A percentile compares a stretch with the other conserved stretches of the same genome.
These are phyloP conservation scores for Lomentospora prolificans DNA, from an alignment of 2,329 filamentous ascomycete species.

Conservation along the genomic window DNA sequence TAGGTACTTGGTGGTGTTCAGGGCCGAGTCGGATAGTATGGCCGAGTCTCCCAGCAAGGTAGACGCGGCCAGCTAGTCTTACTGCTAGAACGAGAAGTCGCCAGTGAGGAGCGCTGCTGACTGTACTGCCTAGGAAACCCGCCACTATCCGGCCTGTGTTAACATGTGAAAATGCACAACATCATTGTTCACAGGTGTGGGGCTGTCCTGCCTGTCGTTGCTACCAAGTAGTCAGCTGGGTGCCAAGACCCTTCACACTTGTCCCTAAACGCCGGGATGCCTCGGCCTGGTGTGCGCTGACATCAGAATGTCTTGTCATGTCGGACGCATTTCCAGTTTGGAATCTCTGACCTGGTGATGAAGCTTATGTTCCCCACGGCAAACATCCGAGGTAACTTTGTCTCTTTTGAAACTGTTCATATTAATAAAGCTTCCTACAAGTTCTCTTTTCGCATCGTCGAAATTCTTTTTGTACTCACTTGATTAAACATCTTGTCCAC, in stretches of 20 bases:
- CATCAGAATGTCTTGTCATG: neutral
- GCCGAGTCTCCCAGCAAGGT: too few relatives aligned
- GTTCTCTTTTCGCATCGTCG: neutral
- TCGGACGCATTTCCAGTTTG: neutral
- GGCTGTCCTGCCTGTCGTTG: neutral
- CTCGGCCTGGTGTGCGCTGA: neutral
- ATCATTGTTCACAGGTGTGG: neutral
- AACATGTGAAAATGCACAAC: neutral
- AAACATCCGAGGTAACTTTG: slow-evolving; percentile 8
- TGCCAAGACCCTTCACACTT: neutral
- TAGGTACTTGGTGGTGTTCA: too few relatives aligned
- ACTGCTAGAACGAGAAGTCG: too few relatives aligned
- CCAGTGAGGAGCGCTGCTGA: too few relatives aligned
- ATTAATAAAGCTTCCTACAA: slow-evolving; percentile 1
- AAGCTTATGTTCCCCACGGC: neutral
- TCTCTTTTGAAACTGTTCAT: neutral
- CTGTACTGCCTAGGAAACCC: neutral
- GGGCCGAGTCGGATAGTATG: too few relatives aligned
- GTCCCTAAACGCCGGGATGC: neutral
- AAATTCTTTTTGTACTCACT: neutral
- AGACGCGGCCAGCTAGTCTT: too few relatives aligned
- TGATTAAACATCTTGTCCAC: neutral
- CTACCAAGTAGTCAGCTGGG: neutral
- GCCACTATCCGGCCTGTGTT: neutral
- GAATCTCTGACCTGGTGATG: neutral